Percentiles rank a stretch among this genome's conserved stretches.
Evolutionary conservation across 2,329 filamentous ascomycete species (phyloP).

Genomic region (Pseudogymnoascus verrucosus): DNA sequence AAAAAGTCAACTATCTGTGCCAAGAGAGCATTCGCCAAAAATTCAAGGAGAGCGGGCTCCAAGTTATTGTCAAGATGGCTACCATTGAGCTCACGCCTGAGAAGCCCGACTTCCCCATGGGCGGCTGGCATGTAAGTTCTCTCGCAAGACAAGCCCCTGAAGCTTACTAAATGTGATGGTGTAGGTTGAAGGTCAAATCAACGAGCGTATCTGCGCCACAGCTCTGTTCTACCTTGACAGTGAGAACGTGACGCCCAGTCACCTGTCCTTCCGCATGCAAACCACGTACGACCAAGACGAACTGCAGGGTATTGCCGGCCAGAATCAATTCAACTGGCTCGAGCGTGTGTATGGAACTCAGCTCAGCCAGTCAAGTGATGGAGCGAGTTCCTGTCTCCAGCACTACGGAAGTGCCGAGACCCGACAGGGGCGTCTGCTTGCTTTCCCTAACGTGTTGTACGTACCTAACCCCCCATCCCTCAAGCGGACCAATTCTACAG

Average conservation of each 20-base stretch:
- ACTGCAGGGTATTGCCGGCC: constrained; percentile 7
- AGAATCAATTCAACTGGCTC: constrained; percentile 15
- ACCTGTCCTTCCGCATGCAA: constrained; percentile 36
- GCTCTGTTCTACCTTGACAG: constrained; percentile 43
- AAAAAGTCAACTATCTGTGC: constrained; percentile 11
- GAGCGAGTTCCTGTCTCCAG: constrained; percentile 29
- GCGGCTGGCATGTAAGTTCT: constrained; percentile 36
- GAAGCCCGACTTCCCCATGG: constrained; percentile 40
- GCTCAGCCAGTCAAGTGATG: constrained; percentile 15
- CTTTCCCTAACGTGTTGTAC: constrained; percentile 34
- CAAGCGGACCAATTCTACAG: neutral
- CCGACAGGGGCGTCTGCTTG: constrained; percentile 33
- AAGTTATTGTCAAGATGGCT: constrained; percentile 57
- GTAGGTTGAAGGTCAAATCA: constrained; percentile 35
- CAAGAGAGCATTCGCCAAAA: constrained; percentile 11
- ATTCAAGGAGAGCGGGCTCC: constrained; percentile 34
- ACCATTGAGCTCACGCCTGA: constrained; percentile 51
- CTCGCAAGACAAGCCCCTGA: neutral
- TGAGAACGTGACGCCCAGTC: constrained; percentile 38
- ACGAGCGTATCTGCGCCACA: constrained; percentile 48
- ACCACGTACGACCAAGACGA: constrained; percentile 19
- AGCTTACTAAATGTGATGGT: neutral
- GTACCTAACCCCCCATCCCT: neutral
- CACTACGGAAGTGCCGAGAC: constrained; percentile 32
- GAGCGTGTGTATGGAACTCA: constrained; percentile 14